Conservation (phyloP, 306 rosid species). For the Gleditsia sinensis region DNA sequence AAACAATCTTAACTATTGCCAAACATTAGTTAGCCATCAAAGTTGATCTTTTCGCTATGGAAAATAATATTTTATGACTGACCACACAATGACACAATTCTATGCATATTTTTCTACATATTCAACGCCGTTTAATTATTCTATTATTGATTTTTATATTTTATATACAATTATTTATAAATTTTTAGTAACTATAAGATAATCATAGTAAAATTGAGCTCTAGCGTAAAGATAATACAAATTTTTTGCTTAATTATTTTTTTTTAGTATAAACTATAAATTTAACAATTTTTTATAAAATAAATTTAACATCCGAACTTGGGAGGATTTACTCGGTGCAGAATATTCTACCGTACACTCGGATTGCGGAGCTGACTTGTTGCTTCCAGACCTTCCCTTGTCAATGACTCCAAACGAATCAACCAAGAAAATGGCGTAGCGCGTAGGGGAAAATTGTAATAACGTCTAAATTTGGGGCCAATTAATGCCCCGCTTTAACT, state of each 20-base stretch:
- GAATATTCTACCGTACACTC: constrained; percentile 18
- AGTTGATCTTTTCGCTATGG: neutral
- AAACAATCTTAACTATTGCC: neutral
- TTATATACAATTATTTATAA: too few relatives aligned
- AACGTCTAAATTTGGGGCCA: neutral
- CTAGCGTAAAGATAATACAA: too few relatives aligned
- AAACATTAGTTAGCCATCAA: neutral
- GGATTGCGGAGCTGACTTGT: neutral
- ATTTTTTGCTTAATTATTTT: too few relatives aligned
- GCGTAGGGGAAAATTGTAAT: neutral
- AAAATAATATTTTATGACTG: neutral
- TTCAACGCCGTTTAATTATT: too few relatives aligned
- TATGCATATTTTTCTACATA: too few relatives aligned
- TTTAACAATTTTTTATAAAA: too few relatives aligned
- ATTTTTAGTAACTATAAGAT: too few relatives aligned
- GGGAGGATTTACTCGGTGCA: neutral
- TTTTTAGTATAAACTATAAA: too few relatives aligned
- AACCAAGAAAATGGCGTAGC: neutral
- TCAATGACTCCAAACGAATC: neutral
- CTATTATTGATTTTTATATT: too few relatives aligned
- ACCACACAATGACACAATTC: too few relatives aligned
- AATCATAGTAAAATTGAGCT: too few relatives aligned
- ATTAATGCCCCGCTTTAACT: neutral
- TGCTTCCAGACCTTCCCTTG: neutral
- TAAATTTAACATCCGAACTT: too few relatives aligned